Evolutionary conservation across 2,329 filamentous ascomycete species (phyloP).

Genomic region (Colletotrichum scovillei): DNA sequence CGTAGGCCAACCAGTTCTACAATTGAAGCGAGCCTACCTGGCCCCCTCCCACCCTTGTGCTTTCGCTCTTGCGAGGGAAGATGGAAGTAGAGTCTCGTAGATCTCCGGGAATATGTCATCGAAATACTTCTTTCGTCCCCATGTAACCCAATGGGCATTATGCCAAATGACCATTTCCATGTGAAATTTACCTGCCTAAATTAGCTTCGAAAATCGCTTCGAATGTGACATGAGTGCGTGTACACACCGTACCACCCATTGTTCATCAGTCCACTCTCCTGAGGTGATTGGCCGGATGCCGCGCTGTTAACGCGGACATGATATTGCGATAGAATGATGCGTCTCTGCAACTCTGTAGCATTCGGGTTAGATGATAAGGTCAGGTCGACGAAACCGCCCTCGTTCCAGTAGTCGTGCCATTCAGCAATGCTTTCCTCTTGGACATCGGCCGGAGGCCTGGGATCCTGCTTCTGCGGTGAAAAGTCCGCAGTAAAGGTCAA

Average conservation of each 20-base stretch:
- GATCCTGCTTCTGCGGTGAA: conserved; percentile 40
- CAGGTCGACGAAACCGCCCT: conserved; percentile 55
- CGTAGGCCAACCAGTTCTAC: too few species aligned
- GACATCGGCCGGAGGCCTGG: conserved; percentile 41
- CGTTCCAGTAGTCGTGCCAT: conserved; percentile 51
- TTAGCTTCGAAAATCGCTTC: too few species aligned
- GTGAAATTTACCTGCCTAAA: conserved; percentile 53
- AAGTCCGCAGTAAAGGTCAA: conserved; percentile 50
- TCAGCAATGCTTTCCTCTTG: conserved; percentile 39
- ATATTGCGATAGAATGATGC: conserved; percentile 56
- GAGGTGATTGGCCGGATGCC: conserved; percentile 48
- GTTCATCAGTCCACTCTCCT: conserved; percentile 53
- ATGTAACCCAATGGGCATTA: conserved; percentile 52
- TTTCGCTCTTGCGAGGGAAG: conserved; percentile 42
- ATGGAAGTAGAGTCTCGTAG: conserved; percentile 36
- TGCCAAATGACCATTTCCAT: conserved; percentile 59
- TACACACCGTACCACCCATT: conserved; percentile 57
- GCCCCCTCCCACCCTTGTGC: conserved; percentile 46
- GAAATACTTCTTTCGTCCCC: conserved; percentile 50
- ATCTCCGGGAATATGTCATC: conserved; percentile 48
- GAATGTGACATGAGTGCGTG: conserved; percentile 20
- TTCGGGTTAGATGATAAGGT: conserved; percentile 48
- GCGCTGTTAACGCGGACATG: conserved; percentile 56
- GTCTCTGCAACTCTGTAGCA: conserved; percentile 55
- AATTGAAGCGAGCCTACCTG: not conserved